Evolutionary conservation across 1,284 basidiomycete species (phyloP), one percentile per base, ranked within the genome.

Genomic region (Pseudozyma hubeiensis): DNA sequence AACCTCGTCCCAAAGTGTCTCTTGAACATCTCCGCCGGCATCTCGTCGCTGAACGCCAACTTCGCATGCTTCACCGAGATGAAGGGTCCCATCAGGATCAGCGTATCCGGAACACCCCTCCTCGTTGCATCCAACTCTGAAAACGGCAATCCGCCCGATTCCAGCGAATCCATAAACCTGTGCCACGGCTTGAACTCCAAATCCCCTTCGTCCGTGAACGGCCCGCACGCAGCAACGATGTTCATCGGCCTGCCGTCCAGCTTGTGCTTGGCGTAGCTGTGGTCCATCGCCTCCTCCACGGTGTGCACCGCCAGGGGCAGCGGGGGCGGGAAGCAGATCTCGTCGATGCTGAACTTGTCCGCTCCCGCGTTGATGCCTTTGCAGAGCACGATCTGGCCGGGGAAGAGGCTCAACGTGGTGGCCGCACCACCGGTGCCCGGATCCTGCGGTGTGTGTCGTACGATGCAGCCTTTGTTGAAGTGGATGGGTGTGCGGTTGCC

Each of bases 291-390:
- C 31, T 80, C 73, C 4, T 62, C 47, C 3, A 56, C 57, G 10
- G 56, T 58, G 14, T 78, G 73, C 4, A 74, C 72, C 7, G 82
- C 73, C 31, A 80, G 65, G 0, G 80, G 79, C 31, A 83, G 53
- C 0, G 81, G 62, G 3, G 82, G 80, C 19, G 78, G 79, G 77
- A 91, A 87, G 39, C 97, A 85, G 13, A 97, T 87, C 81, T 98
- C 94, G 30, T 90, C 89, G 0, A 91, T 94, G 14, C 90, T 87
- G 82, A 97, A 99, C 84, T 89, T 90, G 3, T 90, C 90, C 5
- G 93, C 94, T 1, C 93, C 93, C 2, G 94, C 94, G 84, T 98
- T 98, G 79, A 89, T 89, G 0, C 97, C 97, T 74, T 90, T 91
- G n/a, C 97, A 83, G 3, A 91, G 93, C 0, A 92, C 91, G 48